A percentile compares a stretch with the other conserved stretches of the same genome.
phyloP scores from a whole-genome alignment of 768 basidiomycete species.

The Holtermannia corniformis region DNA sequence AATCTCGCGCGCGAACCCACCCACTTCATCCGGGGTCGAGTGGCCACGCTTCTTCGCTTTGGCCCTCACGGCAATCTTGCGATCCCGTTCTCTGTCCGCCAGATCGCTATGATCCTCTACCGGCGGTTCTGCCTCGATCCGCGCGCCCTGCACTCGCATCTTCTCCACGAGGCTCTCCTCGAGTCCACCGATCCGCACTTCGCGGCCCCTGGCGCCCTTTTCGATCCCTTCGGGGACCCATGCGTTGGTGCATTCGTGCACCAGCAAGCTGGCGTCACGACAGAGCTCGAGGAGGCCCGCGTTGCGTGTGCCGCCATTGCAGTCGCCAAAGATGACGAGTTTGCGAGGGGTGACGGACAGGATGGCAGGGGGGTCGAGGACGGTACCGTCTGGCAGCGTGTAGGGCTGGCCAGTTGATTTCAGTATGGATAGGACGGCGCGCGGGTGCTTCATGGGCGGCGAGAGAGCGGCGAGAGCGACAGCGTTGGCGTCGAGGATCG shows the following conservation, averaged over 20 bases:
- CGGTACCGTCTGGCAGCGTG: conserved; percentile 30
- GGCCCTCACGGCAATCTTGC: conserved; percentile 13
- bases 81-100: conserved; percentile 14
- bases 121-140: neutral
- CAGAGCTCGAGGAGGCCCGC: conserved; percentile 22
- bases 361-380: conserved; percentile 26
- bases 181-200: conserved; percentile 49
- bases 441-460: conserved; percentile 32
- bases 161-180: conserved; percentile 44
- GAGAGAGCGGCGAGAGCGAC: conserved; percentile 18
- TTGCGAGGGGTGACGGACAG: conserved; percentile 20
- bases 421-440: conserved; percentile 29
- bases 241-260: conserved; percentile 42
- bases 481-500: conserved; percentile 29
- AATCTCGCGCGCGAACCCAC: conserved; percentile 28
- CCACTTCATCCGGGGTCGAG: conserved; percentile 36
- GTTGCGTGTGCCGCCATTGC: conserved; percentile 33
- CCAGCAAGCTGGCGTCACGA: conserved; percentile 31
- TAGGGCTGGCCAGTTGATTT: conserved; percentile 27
- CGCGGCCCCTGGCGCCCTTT: conserved; percentile 55
- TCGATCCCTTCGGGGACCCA: conserved; percentile 51
- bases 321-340: conserved; percentile 39
- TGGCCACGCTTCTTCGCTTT: conserved; percentile 37
- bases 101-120: conserved; percentile 4
- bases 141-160: conserved; percentile 6